A percentile compares a stretch with the other conserved stretches of the same genome.
phyloP scores from a whole-genome alignment of 805 yeast species.

The Brettanomyces nanus region DNA sequence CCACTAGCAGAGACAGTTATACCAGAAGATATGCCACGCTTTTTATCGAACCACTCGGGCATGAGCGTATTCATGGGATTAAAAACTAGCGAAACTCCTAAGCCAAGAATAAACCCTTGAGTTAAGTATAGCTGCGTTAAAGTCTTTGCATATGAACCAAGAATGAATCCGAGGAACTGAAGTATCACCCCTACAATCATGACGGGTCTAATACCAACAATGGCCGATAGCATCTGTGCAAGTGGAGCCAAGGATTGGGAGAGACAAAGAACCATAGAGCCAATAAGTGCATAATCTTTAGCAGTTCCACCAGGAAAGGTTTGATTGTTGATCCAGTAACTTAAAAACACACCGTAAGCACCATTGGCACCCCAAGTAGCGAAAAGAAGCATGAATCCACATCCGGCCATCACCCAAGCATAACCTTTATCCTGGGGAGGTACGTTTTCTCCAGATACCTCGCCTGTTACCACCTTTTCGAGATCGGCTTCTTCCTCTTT shows the following conservation, averaged over 20 bases:
- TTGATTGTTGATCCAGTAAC: slow-evolving; percentile 40
- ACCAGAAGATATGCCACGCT: slow-evolving; percentile 35
- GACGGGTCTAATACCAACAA: slow-evolving; percentile 15
- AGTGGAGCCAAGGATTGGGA: slow-evolving; percentile 21
- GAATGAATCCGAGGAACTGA: slow-evolving; percentile 38
- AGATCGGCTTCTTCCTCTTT: background rate
- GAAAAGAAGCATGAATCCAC: slow-evolving; percentile 36
- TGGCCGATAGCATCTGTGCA: slow-evolving; percentile 14
- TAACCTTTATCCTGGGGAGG: slow-evolving; percentile 26
- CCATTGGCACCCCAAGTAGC: slow-evolving; percentile 63
- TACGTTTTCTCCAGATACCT: background rate
- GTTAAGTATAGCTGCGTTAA: slow-evolving; percentile 44
- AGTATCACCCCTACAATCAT: slow-evolving; percentile 29
- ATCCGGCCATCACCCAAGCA: slow-evolving; percentile 44
- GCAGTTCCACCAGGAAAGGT: slow-evolving; percentile 44
- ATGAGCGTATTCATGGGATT: slow-evolving; percentile 41
- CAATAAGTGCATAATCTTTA: slow-evolving; percentile 53
- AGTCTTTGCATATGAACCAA: slow-evolving; percentile 20
- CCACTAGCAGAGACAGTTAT: slow-evolving; percentile 35
- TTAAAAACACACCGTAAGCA: slow-evolving; percentile 53
- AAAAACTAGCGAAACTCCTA: slow-evolving; percentile 41
- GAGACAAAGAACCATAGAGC: slow-evolving; percentile 32
- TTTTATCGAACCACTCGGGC: slow-evolving; percentile 53
- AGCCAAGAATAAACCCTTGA: slow-evolving; percentile 46
- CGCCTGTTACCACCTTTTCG: slow-evolving; percentile 3